phyloP scores from a whole-genome alignment of 495 filamentous ascomycete species.

The Aspergillus sclerotioniger region DNA sequence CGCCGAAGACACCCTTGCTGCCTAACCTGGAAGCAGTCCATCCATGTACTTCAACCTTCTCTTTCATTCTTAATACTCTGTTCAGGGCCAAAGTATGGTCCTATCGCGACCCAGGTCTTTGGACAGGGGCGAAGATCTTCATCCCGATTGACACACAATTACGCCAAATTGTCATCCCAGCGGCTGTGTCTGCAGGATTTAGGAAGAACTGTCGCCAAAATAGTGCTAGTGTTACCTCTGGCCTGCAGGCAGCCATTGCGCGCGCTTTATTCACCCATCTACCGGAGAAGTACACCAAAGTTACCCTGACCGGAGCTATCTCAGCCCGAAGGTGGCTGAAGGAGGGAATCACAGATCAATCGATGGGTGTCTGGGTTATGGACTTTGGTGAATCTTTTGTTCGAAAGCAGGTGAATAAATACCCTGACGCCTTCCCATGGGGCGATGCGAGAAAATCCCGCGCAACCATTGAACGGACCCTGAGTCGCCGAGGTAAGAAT shows the following conservation, averaged over 20 bases:
- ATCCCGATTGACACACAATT: conserved; percentile 19
- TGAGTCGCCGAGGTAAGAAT: conserved; percentile 35
- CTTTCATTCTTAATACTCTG: conserved; percentile 24
- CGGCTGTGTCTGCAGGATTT: conserved; percentile 17
- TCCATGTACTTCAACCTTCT: conserved; percentile 26
- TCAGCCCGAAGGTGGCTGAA: conserved; percentile 37
- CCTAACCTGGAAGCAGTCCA: conserved; percentile 28
- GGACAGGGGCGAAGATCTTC: conserved; percentile 27
- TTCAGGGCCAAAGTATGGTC: conserved; percentile 30
- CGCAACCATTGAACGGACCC: conserved; percentile 24
- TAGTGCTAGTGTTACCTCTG: conserved; percentile 36
- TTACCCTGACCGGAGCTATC: conserved; percentile 27
- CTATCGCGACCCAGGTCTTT: conserved; percentile 18
- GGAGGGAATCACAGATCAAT: conserved; percentile 30
- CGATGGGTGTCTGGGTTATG: conserved; percentile 40
- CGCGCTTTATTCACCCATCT: conserved; percentile 32
- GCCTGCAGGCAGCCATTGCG: conserved; percentile 34
- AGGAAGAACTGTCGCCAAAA: conserved; percentile 29
- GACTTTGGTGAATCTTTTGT: conserved; percentile 22
- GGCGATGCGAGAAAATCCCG: conserved; percentile 33
- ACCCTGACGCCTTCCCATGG: conserved; percentile 31
- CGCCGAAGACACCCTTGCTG: conserved; percentile 32
- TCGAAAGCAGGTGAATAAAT: conserved; percentile 9
- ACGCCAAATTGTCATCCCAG: conserved; percentile 24
- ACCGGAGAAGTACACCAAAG: conserved; percentile 19